A percentile compares a stretch with the other conserved stretches of the same genome.
Evolutionary conservation across 495 filamentous ascomycete species (phyloP).

Genomic region (Penicillium goetzii): DNA sequence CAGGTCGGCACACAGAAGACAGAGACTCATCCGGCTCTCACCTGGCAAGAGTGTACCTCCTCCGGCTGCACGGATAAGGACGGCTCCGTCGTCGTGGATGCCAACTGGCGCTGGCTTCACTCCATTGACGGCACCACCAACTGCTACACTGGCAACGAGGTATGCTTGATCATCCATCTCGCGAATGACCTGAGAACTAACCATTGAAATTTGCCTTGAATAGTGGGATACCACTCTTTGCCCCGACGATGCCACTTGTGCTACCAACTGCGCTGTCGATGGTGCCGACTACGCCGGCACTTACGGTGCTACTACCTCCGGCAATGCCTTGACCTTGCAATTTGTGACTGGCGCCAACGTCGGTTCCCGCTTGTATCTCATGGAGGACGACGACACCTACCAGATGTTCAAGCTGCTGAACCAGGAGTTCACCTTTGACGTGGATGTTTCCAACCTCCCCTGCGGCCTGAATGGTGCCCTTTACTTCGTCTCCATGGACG

Average conservation of each 20-base stretch:
- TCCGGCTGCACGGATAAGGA: constrained; percentile 54
- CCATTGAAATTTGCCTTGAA: constrained; percentile 22
- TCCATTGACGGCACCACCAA: constrained; percentile 55
- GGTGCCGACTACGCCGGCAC: constrained; percentile 60
- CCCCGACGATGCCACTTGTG: constrained; percentile 56
- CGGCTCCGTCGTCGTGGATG: constrained; percentile 63
- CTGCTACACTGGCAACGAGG: constrained; percentile 63
- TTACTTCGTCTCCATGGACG: constrained; percentile 69
- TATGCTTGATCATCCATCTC: neutral
- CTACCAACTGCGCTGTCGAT: constrained; percentile 62
- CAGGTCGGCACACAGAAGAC: constrained; percentile 44
- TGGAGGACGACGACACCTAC: constrained; percentile 59
- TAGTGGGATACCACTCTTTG: constrained; percentile 59
- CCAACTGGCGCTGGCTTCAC: constrained; percentile 69
- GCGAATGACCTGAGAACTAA: neutral
- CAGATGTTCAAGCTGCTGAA: constrained; percentile 61
- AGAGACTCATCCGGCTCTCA: constrained; percentile 65
- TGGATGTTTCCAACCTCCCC: constrained; percentile 64
- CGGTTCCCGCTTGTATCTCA: constrained; percentile 63
- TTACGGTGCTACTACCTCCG: constrained; percentile 59
- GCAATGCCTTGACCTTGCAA: constrained; percentile 55
- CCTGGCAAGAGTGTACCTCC: constrained; percentile 58
- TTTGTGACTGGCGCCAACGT: constrained; percentile 59
- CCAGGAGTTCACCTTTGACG: constrained; percentile 70
- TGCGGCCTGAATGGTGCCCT: constrained; percentile 76